Conservation (phyloP, 805 yeast species). For the Saturnispora diversa region DNA sequence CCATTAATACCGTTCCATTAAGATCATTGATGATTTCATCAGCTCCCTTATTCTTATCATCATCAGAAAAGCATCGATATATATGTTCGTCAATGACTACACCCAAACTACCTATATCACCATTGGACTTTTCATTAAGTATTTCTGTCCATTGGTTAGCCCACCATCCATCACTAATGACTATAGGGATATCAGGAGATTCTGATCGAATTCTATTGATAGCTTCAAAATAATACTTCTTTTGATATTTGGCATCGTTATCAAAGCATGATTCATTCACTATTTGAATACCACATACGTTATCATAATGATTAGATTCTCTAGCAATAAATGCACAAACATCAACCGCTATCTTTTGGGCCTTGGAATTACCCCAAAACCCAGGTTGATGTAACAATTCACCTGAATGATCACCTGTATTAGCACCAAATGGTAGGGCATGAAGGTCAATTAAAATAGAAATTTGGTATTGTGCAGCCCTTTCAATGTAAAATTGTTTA, state of each 20-base stretch:
- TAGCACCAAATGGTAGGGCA: slow-evolving; percentile 90
- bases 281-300: slow-evolving; percentile 74
- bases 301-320: slow-evolving; percentile 50
- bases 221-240: slow-evolving; percentile 59
- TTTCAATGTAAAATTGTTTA: slow-evolving; percentile 41
- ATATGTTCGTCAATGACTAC: slow-evolving; percentile 78
- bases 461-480: slow-evolving; percentile 55
- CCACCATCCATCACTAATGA: slow-evolving; percentile 95
- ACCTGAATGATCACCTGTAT: slow-evolving; percentile 80
- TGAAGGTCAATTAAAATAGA: slow-evolving; percentile 80
- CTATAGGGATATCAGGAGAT: slow-evolving; percentile 54
- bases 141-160: slow-evolving; percentile 68
- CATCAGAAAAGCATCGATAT: slow-evolving; percentile 77
- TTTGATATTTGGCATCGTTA: slow-evolving; percentile 44
- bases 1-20: slow-evolving; percentile 40
- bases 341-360: slow-evolving; percentile 40
- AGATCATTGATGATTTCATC: slow-evolving; percentile 55
- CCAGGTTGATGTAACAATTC: slow-evolving; percentile 48
- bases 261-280: slow-evolving; percentile 76
- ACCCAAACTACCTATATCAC: slow-evolving; percentile 38
- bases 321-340: slow-evolving; percentile 52
- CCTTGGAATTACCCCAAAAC: slow-evolving; percentile 48
- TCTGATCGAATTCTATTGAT: slow-evolving; percentile 47
- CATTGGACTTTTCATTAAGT: slow-evolving; percentile 39
- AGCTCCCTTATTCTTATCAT: slow-evolving; percentile 60